Evolutionary conservation across 306 rosid species (phyloP), one percentile per base, ranked within the genome.

Genomic region (Corylus americana): DNA sequence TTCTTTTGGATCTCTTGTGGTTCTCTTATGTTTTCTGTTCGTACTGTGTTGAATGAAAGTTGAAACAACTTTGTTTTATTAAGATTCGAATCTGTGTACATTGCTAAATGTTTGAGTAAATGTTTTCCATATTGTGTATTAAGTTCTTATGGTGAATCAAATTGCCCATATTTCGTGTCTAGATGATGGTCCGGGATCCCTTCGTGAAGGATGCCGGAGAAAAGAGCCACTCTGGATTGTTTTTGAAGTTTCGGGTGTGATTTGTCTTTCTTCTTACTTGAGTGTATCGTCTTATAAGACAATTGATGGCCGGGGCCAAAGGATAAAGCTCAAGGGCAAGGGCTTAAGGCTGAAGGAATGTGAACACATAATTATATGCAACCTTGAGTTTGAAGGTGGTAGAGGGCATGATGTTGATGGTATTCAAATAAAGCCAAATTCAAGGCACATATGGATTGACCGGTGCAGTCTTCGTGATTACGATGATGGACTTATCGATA

Each of bases 111-210:
- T 25, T 64, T 27, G 73, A 71, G 17, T 47, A 22, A 42, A 11
- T 37, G 54, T 14, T 72, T 18, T 27, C 13, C 22, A 11, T 31
- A 31, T n/a, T 62, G 22, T 44, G 17, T 31, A 14, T 22, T 62
- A 12, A 61, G 55, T 45, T 16, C 42, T 42, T 55, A 11, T 63
- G 55, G 69, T 16, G 42, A 35, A 37, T 16, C 57, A 1, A 11
- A 66, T 54, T 62, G 44, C 0, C 7, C 69, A 44, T 73, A 11
- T 63, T 74, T 49, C 72, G 74, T 55, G 54, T 68, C 59, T 78
- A 92, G 97, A 92, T 78, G 97, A 90, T 77, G 92, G 97, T 79
- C 91, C 97, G 0, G 97, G 94, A 54, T 90, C 94, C 13, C 97
- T 92, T 79, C 91, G 92, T 1, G 89, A 90, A 10, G 94, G 92